Conservation (phyloP, 2,329 filamentous ascomycete genomes). For the Parastagonospora nodorum region DNA sequence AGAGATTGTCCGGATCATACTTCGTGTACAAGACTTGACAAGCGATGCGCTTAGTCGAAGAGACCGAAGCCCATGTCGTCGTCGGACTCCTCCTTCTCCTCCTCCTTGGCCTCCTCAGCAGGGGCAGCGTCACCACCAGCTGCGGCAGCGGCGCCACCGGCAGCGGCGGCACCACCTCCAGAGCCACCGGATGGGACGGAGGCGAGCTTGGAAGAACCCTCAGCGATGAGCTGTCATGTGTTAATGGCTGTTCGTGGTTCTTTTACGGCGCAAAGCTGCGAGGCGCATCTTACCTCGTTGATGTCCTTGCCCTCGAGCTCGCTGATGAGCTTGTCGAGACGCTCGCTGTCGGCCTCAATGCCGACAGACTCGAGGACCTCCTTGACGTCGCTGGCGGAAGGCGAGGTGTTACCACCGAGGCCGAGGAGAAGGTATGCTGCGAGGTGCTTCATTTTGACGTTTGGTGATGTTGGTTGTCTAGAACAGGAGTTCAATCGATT, state of each 20-base stretch:
- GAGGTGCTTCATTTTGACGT: slow-evolving; percentile 96
- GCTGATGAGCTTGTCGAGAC: slow-evolving; percentile 81
- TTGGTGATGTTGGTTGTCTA: slow-evolving; percentile 26
- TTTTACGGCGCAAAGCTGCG: neutral
- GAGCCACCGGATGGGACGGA: slow-evolving; percentile 93
- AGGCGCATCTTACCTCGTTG: slow-evolving; percentile 72
- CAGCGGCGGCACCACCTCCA: slow-evolving; percentile 66
- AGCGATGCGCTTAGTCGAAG: slow-evolving; percentile 61
- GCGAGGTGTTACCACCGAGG: slow-evolving; percentile 89
- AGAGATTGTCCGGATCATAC: slow-evolving; percentile 35
- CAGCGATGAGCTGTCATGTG: slow-evolving; percentile 76
- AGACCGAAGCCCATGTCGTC: slow-evolving; percentile 78
- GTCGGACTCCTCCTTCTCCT: slow-evolving; percentile 78
- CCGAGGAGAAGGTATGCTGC: slow-evolving; percentile 97
- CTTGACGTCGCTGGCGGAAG: slow-evolving; percentile 79
- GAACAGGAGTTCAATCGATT: slow-evolving; percentile 99
- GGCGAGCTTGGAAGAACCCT: slow-evolving; percentile 91
- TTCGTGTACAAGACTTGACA: slow-evolving; percentile 27
- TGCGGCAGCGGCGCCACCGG: slow-evolving; percentile 70
- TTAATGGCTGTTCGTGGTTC: slow-evolving; percentile 25
- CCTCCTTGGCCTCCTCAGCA: slow-evolving; percentile 68
- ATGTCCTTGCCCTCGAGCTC: slow-evolving; percentile 93
- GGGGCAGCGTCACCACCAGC: slow-evolving; percentile 57
- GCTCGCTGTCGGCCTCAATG: slow-evolving; percentile 86
- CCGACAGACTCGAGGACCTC: slow-evolving; percentile 90